A percentile compares a stretch with the other conserved stretches of the same genome.
Conservation (phyloP, 2,329 filamentous ascomycete genomes). For the Neopestalotiopsis sp. region DNA sequence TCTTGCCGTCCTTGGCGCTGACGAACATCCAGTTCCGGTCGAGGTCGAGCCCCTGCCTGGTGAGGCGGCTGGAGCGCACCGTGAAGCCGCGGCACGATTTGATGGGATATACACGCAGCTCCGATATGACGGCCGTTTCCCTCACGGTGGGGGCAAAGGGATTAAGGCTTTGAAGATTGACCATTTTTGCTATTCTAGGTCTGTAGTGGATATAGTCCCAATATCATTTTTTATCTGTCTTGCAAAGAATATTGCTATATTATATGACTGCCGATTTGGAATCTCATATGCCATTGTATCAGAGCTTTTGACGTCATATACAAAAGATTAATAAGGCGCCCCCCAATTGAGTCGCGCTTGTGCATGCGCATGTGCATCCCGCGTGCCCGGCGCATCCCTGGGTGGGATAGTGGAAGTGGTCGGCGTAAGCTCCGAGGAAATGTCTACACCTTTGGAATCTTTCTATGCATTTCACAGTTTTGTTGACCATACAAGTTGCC, state of each 20-base stretch:
- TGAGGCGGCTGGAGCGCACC: constrained; percentile 55
- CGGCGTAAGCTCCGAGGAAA: too few relatives aligned
- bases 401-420: too few relatives aligned
- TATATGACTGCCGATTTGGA: not conserved
- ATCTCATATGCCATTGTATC: not conserved
- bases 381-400: not conserved
- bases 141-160: constrained; percentile 7
- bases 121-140: constrained; percentile 5
- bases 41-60: constrained; percentile 63
- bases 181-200: not conserved
- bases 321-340: not conserved
- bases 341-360: not conserved
- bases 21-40: constrained; percentile 74
- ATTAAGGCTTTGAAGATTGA: constrained; percentile 13
- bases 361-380: not conserved
- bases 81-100: constrained; percentile 70
- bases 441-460: too few relatives aligned
- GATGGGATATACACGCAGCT: constrained; percentile 65
- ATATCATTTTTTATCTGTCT: too few relatives aligned
- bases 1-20: constrained; percentile 47
- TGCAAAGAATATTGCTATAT: not conserved
- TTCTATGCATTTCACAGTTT: too few relatives aligned
- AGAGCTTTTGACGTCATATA: not conserved
- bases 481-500: too few relatives aligned
- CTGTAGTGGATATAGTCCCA: not conserved